Evolutionary conservation across 176 grass and related monocot species (phyloP).

Genomic region (Dendrocalamus sinicus): DNA sequence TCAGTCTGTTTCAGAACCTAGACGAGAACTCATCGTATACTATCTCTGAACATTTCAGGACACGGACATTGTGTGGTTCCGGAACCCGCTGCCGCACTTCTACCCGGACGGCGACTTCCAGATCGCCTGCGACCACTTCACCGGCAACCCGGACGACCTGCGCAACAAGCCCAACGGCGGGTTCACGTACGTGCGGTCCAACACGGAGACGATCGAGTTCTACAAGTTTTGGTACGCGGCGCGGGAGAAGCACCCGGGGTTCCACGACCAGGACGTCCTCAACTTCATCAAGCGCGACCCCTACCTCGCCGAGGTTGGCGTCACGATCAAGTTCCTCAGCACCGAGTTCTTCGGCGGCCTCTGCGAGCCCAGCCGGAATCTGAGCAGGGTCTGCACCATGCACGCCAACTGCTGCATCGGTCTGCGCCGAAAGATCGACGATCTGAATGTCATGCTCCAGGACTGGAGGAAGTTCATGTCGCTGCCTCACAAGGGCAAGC

Average conservation of each 20-base stretch:
- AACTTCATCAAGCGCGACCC: slow-evolving; percentile 60
- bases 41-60: slow-evolving; percentile 46
- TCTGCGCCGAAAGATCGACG: slow-evolving; percentile 57
- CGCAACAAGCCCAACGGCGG: slow-evolving; percentile 62
- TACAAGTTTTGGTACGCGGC: slow-evolving; percentile 58
- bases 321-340: slow-evolving; percentile 67
- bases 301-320: slow-evolving; percentile 44
- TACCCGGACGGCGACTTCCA: slow-evolving; percentile 51
- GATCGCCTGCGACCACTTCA: slow-evolving; percentile 73
- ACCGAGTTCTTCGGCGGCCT: slow-evolving; percentile 71
- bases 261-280: slow-evolving; percentile 70
- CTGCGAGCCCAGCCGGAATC: slow-evolving; percentile 60
- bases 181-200: slow-evolving; percentile 58
- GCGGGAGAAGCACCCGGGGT: slow-evolving; percentile 32
- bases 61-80: slow-evolving; percentile 72
- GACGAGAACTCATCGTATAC: background rate
- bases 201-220: slow-evolving; percentile 47
- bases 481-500: slow-evolving; percentile 5
- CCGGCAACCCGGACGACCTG: slow-evolving; percentile 49
- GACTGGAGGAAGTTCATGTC: slow-evolving; percentile 78
- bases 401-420: slow-evolving; percentile 88
- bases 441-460: slow-evolving; percentile 64
- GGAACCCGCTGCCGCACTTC: slow-evolving; percentile 62
- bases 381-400: slow-evolving; percentile 67
- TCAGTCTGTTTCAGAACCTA: background rate